Evolutionary conservation across 192 early-diverging fungal genomes (phyloP).

Genomic region (Mortierella claussenii): DNA sequence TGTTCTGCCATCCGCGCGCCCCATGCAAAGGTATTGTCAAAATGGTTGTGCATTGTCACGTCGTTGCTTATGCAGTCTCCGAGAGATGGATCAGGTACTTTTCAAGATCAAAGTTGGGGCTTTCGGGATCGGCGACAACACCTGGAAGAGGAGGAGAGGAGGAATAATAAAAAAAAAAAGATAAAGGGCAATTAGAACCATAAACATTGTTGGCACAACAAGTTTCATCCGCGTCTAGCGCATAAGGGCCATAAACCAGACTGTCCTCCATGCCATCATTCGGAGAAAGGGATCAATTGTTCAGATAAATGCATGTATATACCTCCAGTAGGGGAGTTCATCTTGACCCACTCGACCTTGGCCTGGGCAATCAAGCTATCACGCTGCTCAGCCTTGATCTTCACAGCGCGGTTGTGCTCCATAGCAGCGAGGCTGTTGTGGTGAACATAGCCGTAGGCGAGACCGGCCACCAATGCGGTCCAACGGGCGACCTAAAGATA

Average conservation of each 20-base stretch:
- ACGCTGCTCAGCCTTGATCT: slow-evolving; percentile 61
- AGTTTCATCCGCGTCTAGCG: slow-evolving; percentile 6
- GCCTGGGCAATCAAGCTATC: slow-evolving; percentile 80
- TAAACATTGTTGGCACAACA: not conserved
- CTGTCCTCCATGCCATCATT: too few relatives aligned
- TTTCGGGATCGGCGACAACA: slow-evolving; percentile 64
- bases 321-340: slow-evolving; percentile 59
- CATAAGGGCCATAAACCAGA: too few relatives aligned
- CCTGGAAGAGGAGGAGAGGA: slow-evolving; percentile 8
- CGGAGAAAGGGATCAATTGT: too few relatives aligned
- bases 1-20: not conserved
- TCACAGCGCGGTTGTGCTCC: slow-evolving; percentile 55
- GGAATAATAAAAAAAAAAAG: not conserved
- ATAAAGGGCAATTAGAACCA: not conserved
- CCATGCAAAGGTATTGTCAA: not conserved
- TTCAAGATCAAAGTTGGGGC: slow-evolving; percentile 69
- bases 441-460: slow-evolving; percentile 67
- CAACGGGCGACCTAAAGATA: slow-evolving; percentile 64
- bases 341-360: slow-evolving; percentile 79
- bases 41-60: too few relatives aligned
- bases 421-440: slow-evolving; percentile 59
- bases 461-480: slow-evolving; percentile 65
- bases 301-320: too few relatives aligned
- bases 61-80: slow-evolving; percentile 42
- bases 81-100: slow-evolving; percentile 60